Evolutionary conservation across 495 filamentous ascomycete genomes (phyloP).

Genomic region (Annulohypoxylon maeteangense): DNA sequence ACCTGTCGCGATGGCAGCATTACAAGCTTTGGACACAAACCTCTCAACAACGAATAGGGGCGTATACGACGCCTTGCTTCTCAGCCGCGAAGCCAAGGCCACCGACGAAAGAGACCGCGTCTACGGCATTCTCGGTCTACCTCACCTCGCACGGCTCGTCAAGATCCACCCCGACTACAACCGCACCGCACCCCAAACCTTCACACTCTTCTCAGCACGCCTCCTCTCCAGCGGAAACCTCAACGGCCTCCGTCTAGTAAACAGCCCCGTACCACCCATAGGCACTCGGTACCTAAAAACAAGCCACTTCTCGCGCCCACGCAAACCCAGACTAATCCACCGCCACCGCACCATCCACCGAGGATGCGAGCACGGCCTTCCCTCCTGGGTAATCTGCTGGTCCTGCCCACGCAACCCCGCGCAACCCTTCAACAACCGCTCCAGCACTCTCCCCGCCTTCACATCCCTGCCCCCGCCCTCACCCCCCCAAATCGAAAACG

Average conservation of each 20-base stretch:
- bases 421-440: constrained; percentile 13
- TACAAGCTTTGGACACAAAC: constrained; percentile 14
- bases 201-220: constrained; percentile 24
- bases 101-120: constrained; percentile 39
- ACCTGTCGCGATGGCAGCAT: constrained; percentile 16
- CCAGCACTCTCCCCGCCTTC: constrained; percentile 7
- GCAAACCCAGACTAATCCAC: constrained; percentile 26
- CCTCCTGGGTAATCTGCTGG: constrained; percentile 37
- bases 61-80: constrained; percentile 24
- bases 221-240: constrained; percentile 27
- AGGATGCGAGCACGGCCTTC: constrained; percentile 27
- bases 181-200: constrained; percentile 26
- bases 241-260: constrained; percentile 35
- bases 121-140: constrained; percentile 37
- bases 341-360: constrained; percentile 21
- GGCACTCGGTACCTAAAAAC: constrained; percentile 29
- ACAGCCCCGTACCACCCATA: constrained; percentile 27
- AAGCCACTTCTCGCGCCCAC: constrained; percentile 27
- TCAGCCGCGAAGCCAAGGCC: constrained; percentile 35
- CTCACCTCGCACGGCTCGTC: constrained; percentile 15
- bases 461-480: neutral
- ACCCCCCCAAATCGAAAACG: neutral
- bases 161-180: constrained; percentile 32
- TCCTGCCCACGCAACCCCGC: constrained; percentile 32
- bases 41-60: constrained; percentile 7